phyloP scores from a whole-genome alignment of 2,329 filamentous ascomycete genomes.

The Ascochyta lentis region DNA sequence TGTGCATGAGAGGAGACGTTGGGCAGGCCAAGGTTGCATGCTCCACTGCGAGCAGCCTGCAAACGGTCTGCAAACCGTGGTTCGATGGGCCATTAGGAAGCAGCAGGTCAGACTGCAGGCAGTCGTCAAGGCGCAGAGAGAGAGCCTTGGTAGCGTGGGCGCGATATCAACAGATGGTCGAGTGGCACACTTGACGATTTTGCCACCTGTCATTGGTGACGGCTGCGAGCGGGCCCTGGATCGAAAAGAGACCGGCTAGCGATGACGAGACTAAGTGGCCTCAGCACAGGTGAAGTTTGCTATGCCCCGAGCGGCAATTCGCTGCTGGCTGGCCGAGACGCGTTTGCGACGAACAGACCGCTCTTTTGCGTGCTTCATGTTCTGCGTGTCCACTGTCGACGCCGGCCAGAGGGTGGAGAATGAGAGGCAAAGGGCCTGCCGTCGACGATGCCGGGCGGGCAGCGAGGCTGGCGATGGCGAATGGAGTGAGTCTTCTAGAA shows the following conservation, averaged over 20 bases:
- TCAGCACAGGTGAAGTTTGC: slow-evolving; percentile 33
- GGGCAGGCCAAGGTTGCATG: neutral
- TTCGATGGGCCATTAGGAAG: neutral
- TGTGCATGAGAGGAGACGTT: neutral
- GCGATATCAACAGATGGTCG: slow-evolving; percentile 7
- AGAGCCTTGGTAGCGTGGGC: slow-evolving; percentile 1
- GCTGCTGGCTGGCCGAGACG: slow-evolving; percentile 16
- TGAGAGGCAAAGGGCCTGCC: slow-evolving; percentile 13
- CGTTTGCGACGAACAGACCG: slow-evolving; percentile 18
- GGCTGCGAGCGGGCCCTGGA: slow-evolving; percentile 18
- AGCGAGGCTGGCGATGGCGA: slow-evolving; percentile 1
- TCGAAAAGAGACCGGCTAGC: slow-evolving; percentile 23
- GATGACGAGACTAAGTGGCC: slow-evolving; percentile 30
- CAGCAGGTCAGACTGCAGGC: slow-evolving; percentile 6
- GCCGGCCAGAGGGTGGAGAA: slow-evolving; percentile 9
- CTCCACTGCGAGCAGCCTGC: neutral
- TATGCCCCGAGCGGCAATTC: slow-evolving; percentile 24
- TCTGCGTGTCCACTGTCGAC: neutral
- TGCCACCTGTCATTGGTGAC: slow-evolving; percentile 18
- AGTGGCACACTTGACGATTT: slow-evolving; percentile 10
- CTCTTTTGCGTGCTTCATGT: slow-evolving; percentile 9
- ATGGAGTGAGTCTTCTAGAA: slow-evolving; percentile 13
- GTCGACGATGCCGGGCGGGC: slow-evolving; percentile 1
- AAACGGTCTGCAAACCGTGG: neutral
- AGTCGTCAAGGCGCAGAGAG: slow-evolving; percentile 3